Evolutionary conservation across 2,329 filamentous ascomycete genomes (phyloP), one percentile per base, ranked within the genome.

Genomic region (Hypoxylon sp.): DNA sequence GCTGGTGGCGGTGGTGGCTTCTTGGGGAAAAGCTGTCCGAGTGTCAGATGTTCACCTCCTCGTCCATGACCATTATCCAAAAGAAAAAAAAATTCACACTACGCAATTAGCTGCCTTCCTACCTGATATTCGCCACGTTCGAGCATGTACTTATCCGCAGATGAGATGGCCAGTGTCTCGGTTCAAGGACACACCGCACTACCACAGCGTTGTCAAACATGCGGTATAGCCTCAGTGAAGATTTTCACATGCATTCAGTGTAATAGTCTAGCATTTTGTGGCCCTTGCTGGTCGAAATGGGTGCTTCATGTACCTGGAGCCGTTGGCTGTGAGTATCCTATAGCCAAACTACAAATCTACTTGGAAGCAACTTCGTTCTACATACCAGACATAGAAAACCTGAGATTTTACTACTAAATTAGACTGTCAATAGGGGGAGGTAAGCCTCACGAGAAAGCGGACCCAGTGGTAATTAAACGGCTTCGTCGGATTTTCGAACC

Each of bases 181-280:
- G 30, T n/a, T 32, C 52, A 28, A 46, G 30, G 38, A 21, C 13
- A 19, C 34, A 25, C 25, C 11, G 36, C 65, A 43, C 34, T 28
- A 11, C 64, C 69, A 32, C 59, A 71, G 49, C 72, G 73, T 38
- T 76, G 73, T 61, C 74, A 76, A 36, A 73, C 71, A 13, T 77
- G 75, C 58, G 67, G 64, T 43, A 72, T 68, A 13, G 69, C 64
- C 4, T 28, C 64, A 17, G 65, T 68, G 23, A 74, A 60, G 57
- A 74, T 70, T 5, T 75, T 68, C 52, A 74, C 72, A 13, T 77
- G 75, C 66, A 71, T 75, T 52, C 73, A 76, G 23, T 76, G 74
- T 65, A 76, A 77, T 60, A 76, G 72, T 49, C 73, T 76, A 23
- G 68, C 71, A 17, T 77, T 77, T 52, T 76, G 74, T 68, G 73